Conservation (phyloP, 2,329 filamentous ascomycete species). For the Phialophora macrospora region DNA sequence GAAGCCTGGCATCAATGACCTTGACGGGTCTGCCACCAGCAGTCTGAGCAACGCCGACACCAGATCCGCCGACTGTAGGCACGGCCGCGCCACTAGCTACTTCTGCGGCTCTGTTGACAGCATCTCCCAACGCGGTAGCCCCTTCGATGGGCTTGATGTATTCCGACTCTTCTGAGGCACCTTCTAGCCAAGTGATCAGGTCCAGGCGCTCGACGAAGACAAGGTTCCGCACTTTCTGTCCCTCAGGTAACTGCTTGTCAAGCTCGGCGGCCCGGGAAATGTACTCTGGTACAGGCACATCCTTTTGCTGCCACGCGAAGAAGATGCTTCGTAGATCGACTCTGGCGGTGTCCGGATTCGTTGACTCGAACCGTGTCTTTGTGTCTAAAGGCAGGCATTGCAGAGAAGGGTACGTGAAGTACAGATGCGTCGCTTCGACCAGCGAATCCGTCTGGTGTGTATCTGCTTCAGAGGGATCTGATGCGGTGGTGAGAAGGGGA, state of each 20-base stretch:
- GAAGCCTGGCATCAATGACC: slow-evolving; percentile 78
- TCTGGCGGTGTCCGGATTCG: slow-evolving; percentile 59
- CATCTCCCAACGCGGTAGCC: slow-evolving; percentile 54
- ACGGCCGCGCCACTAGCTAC: slow-evolving; percentile 57
- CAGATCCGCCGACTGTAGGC: slow-evolving; percentile 47
- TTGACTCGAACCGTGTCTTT: slow-evolving; percentile 86
- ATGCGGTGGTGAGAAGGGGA: slow-evolving; percentile 74
- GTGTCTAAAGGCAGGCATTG: slow-evolving; percentile 70
- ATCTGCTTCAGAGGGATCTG: slow-evolving; percentile 63
- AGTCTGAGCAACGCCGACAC: slow-evolving; percentile 46
- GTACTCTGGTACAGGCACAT: slow-evolving; percentile 87
- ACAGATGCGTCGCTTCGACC: slow-evolving; percentile 76
- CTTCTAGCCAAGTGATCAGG: slow-evolving; percentile 90
- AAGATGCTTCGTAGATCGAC: slow-evolving; percentile 93
- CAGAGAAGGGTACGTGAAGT: slow-evolving; percentile 66
- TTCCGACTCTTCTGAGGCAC: slow-evolving; percentile 86
- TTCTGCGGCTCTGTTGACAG: slow-evolving; percentile 54
- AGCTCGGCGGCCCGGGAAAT: slow-evolving; percentile 80
- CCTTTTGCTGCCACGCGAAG: slow-evolving; percentile 94
- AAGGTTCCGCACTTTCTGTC: slow-evolving; percentile 78
- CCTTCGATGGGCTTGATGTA: slow-evolving; percentile 84
- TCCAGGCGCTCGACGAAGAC: slow-evolving; percentile 91
- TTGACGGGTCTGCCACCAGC: slow-evolving; percentile 59
- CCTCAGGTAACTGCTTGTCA: slow-evolving; percentile 71
- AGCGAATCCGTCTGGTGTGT: slow-evolving; percentile 67